Evolutionary conservation across 2,329 filamentous ascomycete species (phyloP).

Genomic region (Atkinsonella texensis): DNA sequence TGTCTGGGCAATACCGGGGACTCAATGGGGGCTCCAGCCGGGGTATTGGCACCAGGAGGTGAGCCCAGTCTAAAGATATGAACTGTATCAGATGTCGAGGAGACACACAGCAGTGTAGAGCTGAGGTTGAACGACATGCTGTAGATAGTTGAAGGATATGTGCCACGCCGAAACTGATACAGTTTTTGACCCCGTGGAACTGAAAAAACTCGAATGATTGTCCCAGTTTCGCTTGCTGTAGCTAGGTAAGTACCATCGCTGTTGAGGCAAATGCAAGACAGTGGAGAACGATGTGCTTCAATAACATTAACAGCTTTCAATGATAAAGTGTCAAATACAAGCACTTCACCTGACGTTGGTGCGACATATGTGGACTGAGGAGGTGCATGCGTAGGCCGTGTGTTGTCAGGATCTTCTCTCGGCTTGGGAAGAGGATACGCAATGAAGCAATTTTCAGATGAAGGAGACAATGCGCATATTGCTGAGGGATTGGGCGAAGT

Average conservation of each 20-base stretch:
- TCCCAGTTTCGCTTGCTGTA: conserved; percentile 93
- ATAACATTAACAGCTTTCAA: conserved; percentile 91
- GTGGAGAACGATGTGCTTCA: conserved; percentile 82
- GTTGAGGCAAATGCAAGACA: conserved; percentile 86
- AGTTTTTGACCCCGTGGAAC: conserved; percentile 85
- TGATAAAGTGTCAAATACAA: conserved; percentile 83
- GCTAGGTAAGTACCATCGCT: conserved; percentile 84
- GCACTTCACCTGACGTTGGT: conserved; percentile 79
- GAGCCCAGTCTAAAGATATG: conserved; percentile 79
- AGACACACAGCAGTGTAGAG: conserved; percentile 86
- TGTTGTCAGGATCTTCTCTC: conserved; percentile 44
- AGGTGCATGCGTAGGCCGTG: conserved; percentile 69
- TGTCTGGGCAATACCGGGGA: conserved; percentile 28
- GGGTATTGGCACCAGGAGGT: conserved; percentile 28
- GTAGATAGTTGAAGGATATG: conserved; percentile 90
- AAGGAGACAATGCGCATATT: conserved; percentile 86
- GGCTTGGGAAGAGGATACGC: conserved; percentile 80
- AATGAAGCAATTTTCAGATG: conserved; percentile 90
- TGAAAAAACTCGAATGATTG: conserved; percentile 91
- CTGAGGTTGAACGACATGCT: conserved; percentile 98
- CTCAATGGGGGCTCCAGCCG: conserved; percentile 24
- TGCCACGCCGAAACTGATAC: conserved; percentile 90
- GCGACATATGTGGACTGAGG: conserved; percentile 66
- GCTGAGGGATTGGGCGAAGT: conserved; percentile 88
- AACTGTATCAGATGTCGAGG: conserved; percentile 89